A percentile compares a stretch with the other conserved stretches of the same genome.
Conservation (phyloP, 2,329 filamentous ascomycete genomes). For the Chaetoscypha palmicola region DNA sequence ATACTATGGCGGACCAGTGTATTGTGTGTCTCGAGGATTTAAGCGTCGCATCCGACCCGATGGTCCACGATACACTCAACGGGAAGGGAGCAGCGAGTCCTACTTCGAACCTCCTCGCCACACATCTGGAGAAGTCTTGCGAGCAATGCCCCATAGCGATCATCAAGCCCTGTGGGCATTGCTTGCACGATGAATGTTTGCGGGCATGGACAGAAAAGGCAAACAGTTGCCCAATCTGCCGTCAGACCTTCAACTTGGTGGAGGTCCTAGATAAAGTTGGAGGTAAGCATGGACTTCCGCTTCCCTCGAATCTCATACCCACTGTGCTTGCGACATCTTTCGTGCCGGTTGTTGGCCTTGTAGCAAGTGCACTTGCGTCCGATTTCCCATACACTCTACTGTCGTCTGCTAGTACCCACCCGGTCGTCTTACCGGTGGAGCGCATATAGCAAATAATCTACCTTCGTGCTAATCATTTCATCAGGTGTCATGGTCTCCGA, state of each 20-base stretch:
- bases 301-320: no score
- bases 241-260: conserved; percentile 83
- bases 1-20: conserved; percentile 52
- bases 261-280: conserved; percentile 73
- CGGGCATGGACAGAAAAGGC: conserved; percentile 93
- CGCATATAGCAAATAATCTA: neutral
- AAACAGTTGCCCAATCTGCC: conserved; percentile 96
- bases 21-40: conserved; percentile 63
- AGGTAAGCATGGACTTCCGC: conserved; percentile 49
- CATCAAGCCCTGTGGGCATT: conserved; percentile 75
- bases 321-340: no score
- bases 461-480: conserved; percentile 13
- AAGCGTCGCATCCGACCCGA: conserved; percentile 24
- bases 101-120: conserved; percentile 17
- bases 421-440: no score
- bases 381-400: no score
- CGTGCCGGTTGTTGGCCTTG: no score
- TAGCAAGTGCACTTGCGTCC: no score
- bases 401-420: no score
- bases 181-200: conserved; percentile 87
- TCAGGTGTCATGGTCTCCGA: conserved; percentile 49
- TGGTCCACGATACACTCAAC: conserved; percentile 19
- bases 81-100: conserved; percentile 19
- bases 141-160: conserved; percentile 40
- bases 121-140: conserved; percentile 19